Conservation (phyloP, 2,329 filamentous ascomycete genomes). For the Aspergillus sp. region DNA sequence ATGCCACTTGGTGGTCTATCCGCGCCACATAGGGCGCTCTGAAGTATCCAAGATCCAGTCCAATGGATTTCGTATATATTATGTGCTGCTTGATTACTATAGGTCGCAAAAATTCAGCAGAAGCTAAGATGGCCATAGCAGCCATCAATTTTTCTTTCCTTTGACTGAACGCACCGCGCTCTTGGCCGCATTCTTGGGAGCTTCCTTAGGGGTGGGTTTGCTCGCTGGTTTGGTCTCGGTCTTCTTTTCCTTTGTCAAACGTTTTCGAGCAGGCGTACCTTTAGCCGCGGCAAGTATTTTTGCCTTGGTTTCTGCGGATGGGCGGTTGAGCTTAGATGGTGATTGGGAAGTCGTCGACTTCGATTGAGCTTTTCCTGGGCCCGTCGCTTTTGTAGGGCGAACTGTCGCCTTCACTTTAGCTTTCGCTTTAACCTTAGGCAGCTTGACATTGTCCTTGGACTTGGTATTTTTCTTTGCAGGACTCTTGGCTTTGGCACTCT, state of each 20-base stretch:
- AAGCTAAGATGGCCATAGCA: too few species aligned
- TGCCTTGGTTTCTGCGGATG: slow-evolving; percentile 24
- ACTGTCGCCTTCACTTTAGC: slow-evolving; percentile 22
- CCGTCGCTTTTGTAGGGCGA: slow-evolving; percentile 8
- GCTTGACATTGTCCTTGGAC: slow-evolving; percentile 17
- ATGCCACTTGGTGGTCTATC: too few species aligned
- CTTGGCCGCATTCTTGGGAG: too few species aligned
- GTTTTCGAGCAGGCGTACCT: slow-evolving; percentile 12
- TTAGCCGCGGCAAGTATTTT: slow-evolving; percentile 21
- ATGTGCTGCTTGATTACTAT: too few species aligned
- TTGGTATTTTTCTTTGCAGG: slow-evolving; percentile 13
- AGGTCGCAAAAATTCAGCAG: too few species aligned
- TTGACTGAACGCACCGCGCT: too few species aligned
- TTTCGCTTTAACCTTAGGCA: slow-evolving; percentile 24
- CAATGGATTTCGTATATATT: too few species aligned
- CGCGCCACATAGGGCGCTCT: too few species aligned
- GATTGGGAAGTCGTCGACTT: slow-evolving; percentile 11
- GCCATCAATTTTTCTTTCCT: too few species aligned
- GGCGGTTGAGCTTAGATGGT: slow-evolving; percentile 20
- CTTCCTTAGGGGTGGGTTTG: too few species aligned
- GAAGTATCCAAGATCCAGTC: too few species aligned
- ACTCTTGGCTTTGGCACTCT: slow-evolving; percentile 9
- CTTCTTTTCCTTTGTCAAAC: slow-evolving; percentile 9
- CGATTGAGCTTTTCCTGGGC: slow-evolving; percentile 9
- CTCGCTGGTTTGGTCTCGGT: not conserved